Evolutionary conservation across 2,329 filamentous ascomycete genomes (phyloP), one percentile per base, ranked within the genome.

Genomic region (Gliomastix tumulicola): DNA sequence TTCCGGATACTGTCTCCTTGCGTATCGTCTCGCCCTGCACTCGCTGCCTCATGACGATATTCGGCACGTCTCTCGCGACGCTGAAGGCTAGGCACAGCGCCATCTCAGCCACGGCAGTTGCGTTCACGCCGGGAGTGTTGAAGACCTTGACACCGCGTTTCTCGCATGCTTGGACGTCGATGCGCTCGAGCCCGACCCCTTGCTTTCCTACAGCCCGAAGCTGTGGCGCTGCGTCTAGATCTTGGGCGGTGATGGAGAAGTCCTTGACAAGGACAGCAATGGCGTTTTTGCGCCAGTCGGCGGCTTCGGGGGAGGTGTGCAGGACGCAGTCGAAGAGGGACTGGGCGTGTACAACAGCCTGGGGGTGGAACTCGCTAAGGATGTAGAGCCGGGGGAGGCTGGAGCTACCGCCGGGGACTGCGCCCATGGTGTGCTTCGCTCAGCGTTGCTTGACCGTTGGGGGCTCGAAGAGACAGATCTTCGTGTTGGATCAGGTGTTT

Each of bases 61-160:
- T 41, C 1, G 53, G 49, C 3, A 62, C 45, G 21, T 55, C 47
- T 8, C 57, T 49, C 2, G 57, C 59, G 16, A 60, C 56, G 1
- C 46, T 48, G 7, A 58, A 42, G 7, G 54, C 50, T 10, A 62
- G 46, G 20, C 12, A 12, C 12, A 34, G 16, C 5, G 17, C 20
- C 13, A 34, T 19, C 20, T 34, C 32, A 10, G 32, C 32, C 16
- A 34, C 32, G 12, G 62, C 55, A 3, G 57, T 55, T 0, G 58
- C 56, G 39, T 63, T 70, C 1, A 65, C 59, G 2, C 65, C 66
- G 1, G 66, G 66, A 0, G 66, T 70, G 39, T 70, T 68, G 41
- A 64, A 55, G 19, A 70, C 60, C 20, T 53, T 54, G 41, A 68
- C 58, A 7, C 51, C 54, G 1, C 54, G 52, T 10, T 50, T 43